Conservation (phyloP, 345 rosid genomes). For the Viola odorata region DNA sequence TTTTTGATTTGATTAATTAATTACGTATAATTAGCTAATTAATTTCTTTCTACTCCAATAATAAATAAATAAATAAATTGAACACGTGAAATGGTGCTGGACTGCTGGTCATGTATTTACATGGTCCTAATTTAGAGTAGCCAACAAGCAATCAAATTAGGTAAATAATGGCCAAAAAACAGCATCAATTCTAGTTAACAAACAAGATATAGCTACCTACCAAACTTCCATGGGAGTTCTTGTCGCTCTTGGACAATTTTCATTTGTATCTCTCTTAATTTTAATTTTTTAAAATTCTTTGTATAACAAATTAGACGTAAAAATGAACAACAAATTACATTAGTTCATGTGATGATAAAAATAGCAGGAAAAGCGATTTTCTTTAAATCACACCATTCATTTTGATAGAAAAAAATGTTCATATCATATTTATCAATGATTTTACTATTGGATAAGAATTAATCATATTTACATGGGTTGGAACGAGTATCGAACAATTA, state of each 20-base stretch:
- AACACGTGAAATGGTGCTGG: neutral
- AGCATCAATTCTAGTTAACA: neutral
- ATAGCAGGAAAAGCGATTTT: too few relatives aligned
- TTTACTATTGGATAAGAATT: too few relatives aligned
- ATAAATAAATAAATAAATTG: too few relatives aligned
- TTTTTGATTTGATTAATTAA: neutral
- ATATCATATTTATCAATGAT: too few relatives aligned
- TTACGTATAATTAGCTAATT: neutral
- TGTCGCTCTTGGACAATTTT: too few relatives aligned
- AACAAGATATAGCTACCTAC: neutral
- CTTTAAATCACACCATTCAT: too few relatives aligned
- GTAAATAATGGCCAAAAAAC: slow-evolving; percentile 2
- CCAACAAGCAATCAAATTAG: slow-evolving; percentile 19
- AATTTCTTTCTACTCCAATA: too few relatives aligned
- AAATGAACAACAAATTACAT: too few relatives aligned
- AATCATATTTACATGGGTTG: neutral
- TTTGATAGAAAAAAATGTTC: too few relatives aligned
- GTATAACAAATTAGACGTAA: too few relatives aligned
- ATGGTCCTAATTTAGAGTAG: slow-evolving; percentile 5
- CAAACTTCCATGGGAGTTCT: neutral
- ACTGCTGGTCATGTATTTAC: too few relatives aligned
- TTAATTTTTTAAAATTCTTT: neutral
- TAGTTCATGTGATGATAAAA: neutral
- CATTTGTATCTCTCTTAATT: too few relatives aligned
- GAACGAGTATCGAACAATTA: neutral